Evolutionary conservation across 176 grass and related monocot species (phyloP).

Genomic region (Triticum dicoccoides): DNA sequence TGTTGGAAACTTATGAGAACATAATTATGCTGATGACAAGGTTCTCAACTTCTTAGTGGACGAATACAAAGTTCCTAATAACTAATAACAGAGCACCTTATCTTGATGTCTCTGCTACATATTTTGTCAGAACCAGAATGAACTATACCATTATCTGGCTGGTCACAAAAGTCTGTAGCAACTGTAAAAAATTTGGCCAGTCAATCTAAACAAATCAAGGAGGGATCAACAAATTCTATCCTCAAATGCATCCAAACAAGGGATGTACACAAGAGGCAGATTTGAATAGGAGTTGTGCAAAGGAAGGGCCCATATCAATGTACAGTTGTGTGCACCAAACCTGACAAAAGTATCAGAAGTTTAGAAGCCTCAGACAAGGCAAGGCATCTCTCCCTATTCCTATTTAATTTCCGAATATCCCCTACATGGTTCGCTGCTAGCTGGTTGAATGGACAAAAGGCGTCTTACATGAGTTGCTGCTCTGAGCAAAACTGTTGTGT

Average conservation of each 20-base stretch:
- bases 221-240: not conserved
- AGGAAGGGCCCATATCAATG: not conserved
- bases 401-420: not conserved
- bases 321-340: not conserved
- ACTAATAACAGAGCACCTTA: slow-evolving; percentile 7
- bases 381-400: not conserved
- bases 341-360: not conserved
- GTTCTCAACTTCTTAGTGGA: not conserved
- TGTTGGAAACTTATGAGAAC: slow-evolving; percentile 18
- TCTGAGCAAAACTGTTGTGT: not conserved
- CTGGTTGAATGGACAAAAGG: slow-evolving; percentile 1
- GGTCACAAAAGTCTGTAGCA: not conserved
- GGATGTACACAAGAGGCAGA: not conserved
- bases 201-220: not conserved
- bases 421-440: not conserved
- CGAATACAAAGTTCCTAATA: slow-evolving; percentile 12
- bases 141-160: not conserved
- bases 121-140: not conserved
- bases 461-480: slow-evolving; percentile 2
- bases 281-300: not conserved
- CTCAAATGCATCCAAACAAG: not conserved
- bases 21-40: not conserved
- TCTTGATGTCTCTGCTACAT: slow-evolving; percentile 16
- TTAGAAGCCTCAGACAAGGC: slow-evolving; percentile 5
- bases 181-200: not conserved